Evolutionary conservation across 2,329 filamentous ascomycete species (phyloP), one percentile per base, ranked within the genome.

Genomic region (Raffaelea deltoideospora): DNA sequence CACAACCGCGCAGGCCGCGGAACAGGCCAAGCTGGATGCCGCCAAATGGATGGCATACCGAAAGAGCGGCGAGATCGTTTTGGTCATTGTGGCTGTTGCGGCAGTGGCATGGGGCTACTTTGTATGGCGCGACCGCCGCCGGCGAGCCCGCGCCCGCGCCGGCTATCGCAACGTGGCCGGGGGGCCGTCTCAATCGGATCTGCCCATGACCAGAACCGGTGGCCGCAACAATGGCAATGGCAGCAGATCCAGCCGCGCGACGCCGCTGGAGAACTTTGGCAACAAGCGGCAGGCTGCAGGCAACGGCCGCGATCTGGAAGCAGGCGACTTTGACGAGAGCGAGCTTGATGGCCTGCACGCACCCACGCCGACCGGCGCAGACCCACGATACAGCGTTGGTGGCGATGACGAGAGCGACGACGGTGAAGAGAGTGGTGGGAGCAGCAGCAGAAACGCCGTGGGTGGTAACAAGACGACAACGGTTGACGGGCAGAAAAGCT

Each of bases 41-140:
- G 85, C 86, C 15, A 82, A 87, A 49, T 92, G 86, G 82, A 72
- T 78, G 35, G 87, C 87, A 0, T 95, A 95, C 57, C 80, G 79
- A 52, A 79, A 82, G 48, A 90, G 83, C 3, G 86, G 87, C 35
- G 84, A 92, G 57, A 72, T 87, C 7, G 85, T 86, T 2, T 68
- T 95, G 3, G 74, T 87, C 14, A 73, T 95, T 34, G 83, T 94
- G 15, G 64, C 79, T 35, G 72, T 90, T 41, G 77, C 76, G 2
- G 83, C 81, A 1, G 62, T 60, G 5, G 61, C 72, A 11, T 93
- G 84, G 78, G 83, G 78, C n/a, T 81, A 76, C 52, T 77, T 69
- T 45, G 57, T 81, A 49, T 80, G 73, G 72, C 65, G 65, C 40
- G 66, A 73, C 40, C 69, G 76, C 34, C 65, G 71, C 45, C 67